Percentiles rank a stretch among this genome's conserved stretches.
phyloP scores from a whole-genome alignment of 345 rosid species.

The Draba incana region DNA sequence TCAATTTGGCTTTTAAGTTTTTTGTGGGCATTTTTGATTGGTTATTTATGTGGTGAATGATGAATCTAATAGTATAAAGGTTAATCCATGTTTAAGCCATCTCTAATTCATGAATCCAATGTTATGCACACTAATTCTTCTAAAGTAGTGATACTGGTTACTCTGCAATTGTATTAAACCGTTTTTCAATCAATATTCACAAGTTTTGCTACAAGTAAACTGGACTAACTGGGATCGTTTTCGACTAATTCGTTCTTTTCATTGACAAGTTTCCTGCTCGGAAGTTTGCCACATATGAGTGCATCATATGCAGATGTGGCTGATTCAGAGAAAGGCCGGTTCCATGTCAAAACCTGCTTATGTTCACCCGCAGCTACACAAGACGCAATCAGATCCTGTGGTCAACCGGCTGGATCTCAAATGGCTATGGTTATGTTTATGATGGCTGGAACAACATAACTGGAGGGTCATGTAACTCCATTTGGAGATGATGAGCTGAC shows the following conservation, averaged over 20 bases:
- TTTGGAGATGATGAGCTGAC: constrained; percentile 65
- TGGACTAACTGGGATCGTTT: not conserved
- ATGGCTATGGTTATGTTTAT: constrained; percentile 34
- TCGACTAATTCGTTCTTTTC: constrained; percentile 9
- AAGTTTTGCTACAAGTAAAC: too few species aligned
- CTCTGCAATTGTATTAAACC: too few species aligned
- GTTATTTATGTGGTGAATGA: too few species aligned
- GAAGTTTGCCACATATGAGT: constrained; percentile 51
- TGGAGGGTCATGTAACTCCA: constrained; percentile 84
- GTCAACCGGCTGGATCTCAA: constrained; percentile 56
- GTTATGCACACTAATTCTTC: too few species aligned
- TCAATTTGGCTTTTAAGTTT: not conserved
- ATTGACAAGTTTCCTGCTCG: constrained; percentile 26
- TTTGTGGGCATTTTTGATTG: too few species aligned
- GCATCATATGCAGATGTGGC: constrained; percentile 98
- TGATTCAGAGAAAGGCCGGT: constrained; percentile 68
- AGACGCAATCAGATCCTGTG: constrained; percentile 9
- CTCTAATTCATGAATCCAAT: too few species aligned
- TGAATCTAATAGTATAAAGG: too few species aligned
- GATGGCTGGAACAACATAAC: constrained; percentile 56
- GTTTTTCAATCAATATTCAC: too few species aligned
- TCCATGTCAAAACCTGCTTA: constrained; percentile 55
- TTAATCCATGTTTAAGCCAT: too few species aligned
- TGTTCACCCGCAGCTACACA: constrained; percentile 58
- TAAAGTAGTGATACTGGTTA: too few species aligned